Evolutionary conservation across 2,329 filamentous ascomycete genomes (phyloP).

Genomic region (Plectosphaerella plurivora): DNA sequence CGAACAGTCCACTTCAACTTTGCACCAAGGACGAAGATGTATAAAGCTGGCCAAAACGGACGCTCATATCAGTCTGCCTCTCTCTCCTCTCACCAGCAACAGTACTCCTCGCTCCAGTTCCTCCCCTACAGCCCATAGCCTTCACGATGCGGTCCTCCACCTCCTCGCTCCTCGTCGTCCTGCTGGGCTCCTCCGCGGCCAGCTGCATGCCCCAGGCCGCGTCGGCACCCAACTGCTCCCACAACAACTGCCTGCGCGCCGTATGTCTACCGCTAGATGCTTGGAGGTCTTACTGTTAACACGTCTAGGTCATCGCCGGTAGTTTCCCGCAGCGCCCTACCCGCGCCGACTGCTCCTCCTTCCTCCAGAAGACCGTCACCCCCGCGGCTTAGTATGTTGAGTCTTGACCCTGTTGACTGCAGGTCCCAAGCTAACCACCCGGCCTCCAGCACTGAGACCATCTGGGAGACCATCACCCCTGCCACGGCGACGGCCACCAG

Average conservation of each 20-base stretch:
- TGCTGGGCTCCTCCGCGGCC: background rate
- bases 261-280: background rate
- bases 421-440: too few species aligned
- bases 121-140: too few species aligned
- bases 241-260: constrained; percentile 1
- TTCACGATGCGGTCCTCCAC: too few species aligned
- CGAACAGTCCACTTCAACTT: too few species aligned
- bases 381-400: background rate
- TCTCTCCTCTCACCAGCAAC: too few species aligned
- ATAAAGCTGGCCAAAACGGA: too few species aligned
- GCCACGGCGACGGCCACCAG: constrained; percentile 4
- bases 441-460: background rate
- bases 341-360: constrained; percentile 5
- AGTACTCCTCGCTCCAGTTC: too few species aligned
- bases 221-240: background rate
- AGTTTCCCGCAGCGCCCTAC: background rate
- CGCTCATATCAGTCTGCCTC: too few species aligned
- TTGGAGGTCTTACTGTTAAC: too few species aligned
- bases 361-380: constrained; percentile 1
- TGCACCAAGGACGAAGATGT: too few species aligned
- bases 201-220: background rate
- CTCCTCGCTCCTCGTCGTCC: too few species aligned
- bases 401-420: too few species aligned
- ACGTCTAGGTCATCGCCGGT: background rate
- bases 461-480: constrained; percentile 3